These are phyloP conservation scores for Trypanosoma melophagium DNA, from an alignment of 208 protist genomes.

Conservation along the genomic window DNA sequence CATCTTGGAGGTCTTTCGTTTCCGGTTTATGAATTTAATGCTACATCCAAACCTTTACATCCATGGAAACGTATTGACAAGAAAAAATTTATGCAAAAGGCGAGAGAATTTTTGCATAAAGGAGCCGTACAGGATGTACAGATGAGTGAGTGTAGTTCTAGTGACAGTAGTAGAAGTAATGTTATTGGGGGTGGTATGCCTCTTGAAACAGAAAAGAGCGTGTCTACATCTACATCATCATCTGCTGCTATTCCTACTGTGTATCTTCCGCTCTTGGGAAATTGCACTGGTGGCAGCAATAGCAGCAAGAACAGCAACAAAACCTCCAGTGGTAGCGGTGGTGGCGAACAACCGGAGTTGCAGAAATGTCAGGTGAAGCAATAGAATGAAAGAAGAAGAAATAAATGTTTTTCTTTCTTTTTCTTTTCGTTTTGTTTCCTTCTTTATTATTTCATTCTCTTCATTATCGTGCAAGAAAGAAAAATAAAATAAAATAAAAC, in stretches of 20 bases:
- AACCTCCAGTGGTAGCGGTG: not conserved
- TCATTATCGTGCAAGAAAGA: too few species aligned
- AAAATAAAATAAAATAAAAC: too few species aligned
- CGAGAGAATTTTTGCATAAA: slow-evolving; percentile 43
- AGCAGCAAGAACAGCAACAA: not conserved
- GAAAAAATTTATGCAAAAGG: slow-evolving; percentile 28
- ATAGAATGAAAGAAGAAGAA: not conserved
- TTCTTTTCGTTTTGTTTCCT: not conserved
- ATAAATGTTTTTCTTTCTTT: not conserved
- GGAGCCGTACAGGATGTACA: slow-evolving; percentile 45
- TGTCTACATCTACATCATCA: slow-evolving; percentile 1
- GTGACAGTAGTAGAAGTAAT: slow-evolving; percentile 1
- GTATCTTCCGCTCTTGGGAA: slow-evolving; percentile 3
- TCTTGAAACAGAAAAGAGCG: not conserved
- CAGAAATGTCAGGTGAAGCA: slow-evolving; percentile 4
- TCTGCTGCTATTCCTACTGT: not conserved
- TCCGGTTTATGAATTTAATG: slow-evolving; percentile 74
- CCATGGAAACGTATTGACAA: slow-evolving; percentile 41
- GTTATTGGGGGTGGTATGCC: not conserved
- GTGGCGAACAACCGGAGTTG: not conserved
- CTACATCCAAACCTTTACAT: slow-evolving; percentile 55
- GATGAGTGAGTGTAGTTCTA: slow-evolving; percentile 23
- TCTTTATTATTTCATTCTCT: not conserved
- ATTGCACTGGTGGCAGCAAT: slow-evolving; percentile 4
- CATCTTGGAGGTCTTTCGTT: slow-evolving; percentile 71